Evolutionary conservation across 257 asterid genomes (phyloP), one percentile per base, ranked within the genome.

Genomic region (Ajuga chamaepitys): DNA sequence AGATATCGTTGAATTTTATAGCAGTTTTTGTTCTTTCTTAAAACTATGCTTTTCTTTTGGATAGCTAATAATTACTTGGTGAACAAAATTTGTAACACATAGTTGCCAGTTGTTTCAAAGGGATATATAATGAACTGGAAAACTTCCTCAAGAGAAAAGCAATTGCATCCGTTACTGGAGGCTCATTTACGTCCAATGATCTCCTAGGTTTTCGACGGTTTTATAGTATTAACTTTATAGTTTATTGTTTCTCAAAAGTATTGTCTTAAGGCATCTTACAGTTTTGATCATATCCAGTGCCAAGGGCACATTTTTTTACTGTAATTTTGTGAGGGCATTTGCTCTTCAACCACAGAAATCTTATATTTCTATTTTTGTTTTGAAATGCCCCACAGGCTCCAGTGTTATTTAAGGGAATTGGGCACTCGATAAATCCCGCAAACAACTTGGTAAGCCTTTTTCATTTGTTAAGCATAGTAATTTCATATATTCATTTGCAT

Each of bases 401-500:
- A 9, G 86, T 91, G 60, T 85, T 91, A 67, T 91, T 83, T 64
- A 88, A 80, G 76, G 98, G 98, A 70, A 82, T 84, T 47, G 95
- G 98, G 32, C 98, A 88, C 75, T 83, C 88, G 1, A 70, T 91
- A 60, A 85, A 83, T 79, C 86, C 95, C 46, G 82, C 89, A 45
- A 91, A 80, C 78, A 82, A 72, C 79, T 73, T 91, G 96, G 96
- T 91, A 86, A 69, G 37, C 3, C 51, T 38, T 57, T 68, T 58
- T 14, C 62, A 38, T 25, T 38, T n/a, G 45, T 8, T 50, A 35
- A 66, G 8, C 14, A 24, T 38, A 14, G 21, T 24, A 64, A 16
- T 53, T 54, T 24, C 45, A 0, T 48, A 21, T 34, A 18, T 35
- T 22, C 20, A 46, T 25, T 37, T 55, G 46, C 57, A 7, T 56